A percentile compares a stretch with the other conserved stretches of the same genome.
These are phyloP conservation scores for Phytophthora rubi DNA, from an alignment of 352 stramenopile genomes.

Conservation along the genomic window DNA sequence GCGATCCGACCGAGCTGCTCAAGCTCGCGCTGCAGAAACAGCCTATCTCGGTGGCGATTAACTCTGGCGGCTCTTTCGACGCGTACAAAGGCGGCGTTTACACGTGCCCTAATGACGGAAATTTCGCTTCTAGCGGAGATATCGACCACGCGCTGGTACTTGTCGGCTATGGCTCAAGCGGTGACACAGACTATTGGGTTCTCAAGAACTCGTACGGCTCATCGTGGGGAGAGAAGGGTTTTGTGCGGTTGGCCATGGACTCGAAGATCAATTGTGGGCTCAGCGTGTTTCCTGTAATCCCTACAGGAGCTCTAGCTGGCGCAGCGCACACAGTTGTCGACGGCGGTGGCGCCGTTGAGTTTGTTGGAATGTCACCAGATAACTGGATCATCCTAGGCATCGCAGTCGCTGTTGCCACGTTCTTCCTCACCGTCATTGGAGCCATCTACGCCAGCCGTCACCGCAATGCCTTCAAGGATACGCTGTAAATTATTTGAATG, in stretches of 20 bases:
- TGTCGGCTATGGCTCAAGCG: slow-evolving; percentile 68
- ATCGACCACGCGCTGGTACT: slow-evolving; percentile 82
- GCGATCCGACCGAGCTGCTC: slow-evolving; percentile 63
- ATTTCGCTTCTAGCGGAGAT: slow-evolving; percentile 60
- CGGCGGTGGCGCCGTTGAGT: slow-evolving; percentile 48
- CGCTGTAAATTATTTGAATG: slow-evolving; percentile 32
- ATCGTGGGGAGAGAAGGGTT: slow-evolving; percentile 77
- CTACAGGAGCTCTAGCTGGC: slow-evolving; percentile 56
- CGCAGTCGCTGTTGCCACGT: slow-evolving; percentile 30
- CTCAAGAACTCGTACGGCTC: slow-evolving; percentile 86
- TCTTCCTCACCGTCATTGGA: slow-evolving; percentile 44
- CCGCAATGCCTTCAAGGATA: slow-evolving; percentile 41
- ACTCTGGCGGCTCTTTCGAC: slow-evolving; percentile 80
- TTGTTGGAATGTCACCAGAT: slow-evolving; percentile 40
- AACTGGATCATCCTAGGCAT: slow-evolving; percentile 47
- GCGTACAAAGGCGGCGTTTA: slow-evolving; percentile 84
- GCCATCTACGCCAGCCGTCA: slow-evolving; percentile 40
- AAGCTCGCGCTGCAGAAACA: slow-evolving; percentile 74
- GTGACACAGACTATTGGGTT: slow-evolving; percentile 71
- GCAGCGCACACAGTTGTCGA: slow-evolving; percentile 54
- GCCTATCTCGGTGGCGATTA: slow-evolving; percentile 80
- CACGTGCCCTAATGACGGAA: slow-evolving; percentile 70
- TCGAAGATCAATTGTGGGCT: slow-evolving; percentile 82
- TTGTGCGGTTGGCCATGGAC: slow-evolving; percentile 68
- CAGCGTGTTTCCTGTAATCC: slow-evolving; percentile 77